Base-by-base conservation (phyloP, 2,329 filamentous ascomycete species). In the Fusarium napiforme region DNA sequence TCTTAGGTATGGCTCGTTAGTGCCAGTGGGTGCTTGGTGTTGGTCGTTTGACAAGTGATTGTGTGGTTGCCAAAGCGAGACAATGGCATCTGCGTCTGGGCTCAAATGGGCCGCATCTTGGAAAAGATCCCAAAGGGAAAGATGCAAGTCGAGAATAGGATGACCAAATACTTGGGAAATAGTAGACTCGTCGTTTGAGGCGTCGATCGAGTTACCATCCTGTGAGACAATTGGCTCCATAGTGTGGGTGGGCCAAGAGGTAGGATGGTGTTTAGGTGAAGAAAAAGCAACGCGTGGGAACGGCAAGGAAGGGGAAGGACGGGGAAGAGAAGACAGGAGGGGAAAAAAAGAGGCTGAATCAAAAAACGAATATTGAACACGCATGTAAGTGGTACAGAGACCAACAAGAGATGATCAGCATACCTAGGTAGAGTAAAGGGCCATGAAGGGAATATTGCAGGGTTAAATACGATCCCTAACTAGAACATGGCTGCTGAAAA, bases 41-140 rank as follows among this genome's bases (percentile, higher is more conserved):
- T 50, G 12, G 28, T 26, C 23, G 60, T 60, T 64, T 39, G 66
- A 52, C 30, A 60, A 10, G 42, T 65, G 40, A 34, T 68, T 52
- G 62, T 57, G 65, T 37, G 75, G 67, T 32, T 82, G 80, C 82
- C 81, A 82, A 37, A 81, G 70, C 36, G 80, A 83, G 18, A 83
- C 80, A 40, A 83, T 61, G 21, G 82, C 82, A 40, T 83, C 81
- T 61, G 75, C 69, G 10, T 80, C 74, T 2, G 82, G 81, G 28
- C 77, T 76, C 7, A 52, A 58, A 21, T 60, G 61, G 16, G 79
- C 78, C 10, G 81, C 78, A 3, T 66, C 37, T 15, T 74, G 45
- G 34, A 82, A 78, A 23, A 83, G 57, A 53, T 82, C 77, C 82
- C 82, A 83, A 18, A 83, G 72, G 7, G 59, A 75, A 11, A 78